Evolutionary conservation across 108 stramenopile species (phyloP), one percentile per base, ranked within the genome.

Genomic region (Cyclostephanos tholiformis): DNA sequence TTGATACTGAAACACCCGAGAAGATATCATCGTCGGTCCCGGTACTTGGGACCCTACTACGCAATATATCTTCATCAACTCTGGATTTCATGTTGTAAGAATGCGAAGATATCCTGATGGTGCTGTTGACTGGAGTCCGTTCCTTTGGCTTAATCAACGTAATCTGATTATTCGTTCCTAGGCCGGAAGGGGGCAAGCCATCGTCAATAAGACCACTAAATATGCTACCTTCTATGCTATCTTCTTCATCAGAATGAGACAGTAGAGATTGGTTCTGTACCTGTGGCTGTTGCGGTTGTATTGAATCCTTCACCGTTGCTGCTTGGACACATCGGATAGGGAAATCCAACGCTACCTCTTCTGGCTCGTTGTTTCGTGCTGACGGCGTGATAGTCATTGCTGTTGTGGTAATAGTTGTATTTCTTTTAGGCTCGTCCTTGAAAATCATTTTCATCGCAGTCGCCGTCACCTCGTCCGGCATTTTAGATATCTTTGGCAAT

Each of bases 1-100:
- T 70, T 14, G 29, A 44, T 23, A 65, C 73, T 11, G 74, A 82
- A 19, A 82, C 75, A 13, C 81, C 81, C n/a, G 81, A 70, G 44
- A 82, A 82, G 20, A 82, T 61, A 57, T 82, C 81, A 7, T 76
- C 75, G 20, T 82, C 81, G 14, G 69, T 76, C 68, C 67, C 73
- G 22, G 13, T 66, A n/a, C 64, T 50, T 2, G 20, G 7, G 39
- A 44, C n/a, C 62, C 22, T 10, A 8, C 27, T 35, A 19, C 62
- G 62, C 13, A 82, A 82, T 14, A 82, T 66, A 57, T 82, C 81
- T 9, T 76, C 75, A n/a, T 76, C 81, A 20, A 65, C 72, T 76
- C 71, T 64, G 39, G 65, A 30, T 0, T 43, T 50, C 7, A 17
- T 30, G 39, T 4, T 16, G 16, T 16, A 14, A 14, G 44, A 3